Evolutionary conservation across 768 basidiomycete genomes (phyloP), one percentile per base, ranked within the genome.

Genomic region (Suillus americanus): DNA sequence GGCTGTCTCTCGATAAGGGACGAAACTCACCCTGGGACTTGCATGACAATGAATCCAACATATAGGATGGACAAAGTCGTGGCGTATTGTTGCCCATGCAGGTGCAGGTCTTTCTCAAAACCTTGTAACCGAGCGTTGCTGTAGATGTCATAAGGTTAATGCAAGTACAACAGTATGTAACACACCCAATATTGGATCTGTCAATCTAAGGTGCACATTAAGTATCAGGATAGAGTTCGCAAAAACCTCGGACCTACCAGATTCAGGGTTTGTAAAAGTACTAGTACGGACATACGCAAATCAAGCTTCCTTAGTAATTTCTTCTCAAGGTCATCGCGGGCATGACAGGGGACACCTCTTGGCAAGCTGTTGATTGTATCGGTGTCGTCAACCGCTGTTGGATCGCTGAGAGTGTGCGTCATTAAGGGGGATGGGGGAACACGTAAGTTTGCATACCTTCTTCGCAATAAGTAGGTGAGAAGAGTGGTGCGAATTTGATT

Each of bases 21-120:
- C 6, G 30, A 20, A 18, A 63, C 62, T 38, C 40, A 67, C 64
- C 65, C 66, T 25, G 68, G 69, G 38, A 71, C 63, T 64, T 71
- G 71, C 70, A 76, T 71, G 54, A 68, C 40, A 61, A 72, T 71
- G 62, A 70, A 73, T 18, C 72, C 72, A 3, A 69, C 67, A 54
- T 64, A 73, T 41, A 74, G 65, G 51, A 75, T 65, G 23, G 74
- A 71, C 37, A 71, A 40, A 28, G 63, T 57, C 14, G 74, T 71
- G 2, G 72, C 57, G 50, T 67, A 75, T 63, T 74, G 67, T 28
- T 62, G 62, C 30, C 73, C 70, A 30, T 59, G 55, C 23, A 73
- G 67, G 37, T 70, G 67, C 41, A 73, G 62, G 56, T 73, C 72
- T 20, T 59, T 23, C 53, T 73, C 66, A 28, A 73, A 65, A 50